Base-by-base conservation (phyloP, 2,329 filamentous ascomycete genomes). In the Xylariaceae sp. region DNA sequence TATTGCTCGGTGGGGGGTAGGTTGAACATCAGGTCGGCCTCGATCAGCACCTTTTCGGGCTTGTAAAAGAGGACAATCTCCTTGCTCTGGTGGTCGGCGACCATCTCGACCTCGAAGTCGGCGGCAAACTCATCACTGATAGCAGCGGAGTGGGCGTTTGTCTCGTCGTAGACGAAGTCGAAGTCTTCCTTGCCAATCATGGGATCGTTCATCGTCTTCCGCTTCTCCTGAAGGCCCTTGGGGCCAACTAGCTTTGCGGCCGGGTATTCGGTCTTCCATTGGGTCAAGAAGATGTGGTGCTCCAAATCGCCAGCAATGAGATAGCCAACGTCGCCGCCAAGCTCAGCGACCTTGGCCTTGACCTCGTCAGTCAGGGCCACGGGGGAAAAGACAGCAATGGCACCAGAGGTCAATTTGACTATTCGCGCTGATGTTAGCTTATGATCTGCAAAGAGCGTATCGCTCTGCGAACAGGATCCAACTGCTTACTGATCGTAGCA, bases 11-110 rank as follows among this genome's bases (percentile, higher is more conserved):
- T 83, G 0, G 90, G 83, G 0, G 94, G 94, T 32, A 96, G 74
- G 70, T 96, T 97, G 79, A 97, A 97, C 61, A 97, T 68, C 40
- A 97, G 72, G 70, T 99, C 94, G 5, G 91, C 94, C 73, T 96
- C 76, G 67, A 99, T 92, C 42, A 99, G 73, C 0, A 90, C 87
- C 53, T 77, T 76, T 12, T 88, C 85, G 0, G 89, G 90, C 68
- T 85, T 86, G 77, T 95, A 91, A 66, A 86, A 75, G 72, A 97
- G 90, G 22, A 94, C 90, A 29, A 97, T 75, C 72, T 99, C 94
- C 67, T 89, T 87, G 74, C 95, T 96, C 29, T 77, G 74, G 71
- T 97, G 83, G 2, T 82, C 82, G 63, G 88, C 80, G 53, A 96
- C 85, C 69, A 88, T 96, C 71, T 96, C 92, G 63, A 83, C 84